Percentiles rank a stretch among this genome's conserved stretches.
Evolutionary conservation across 2,329 filamentous ascomycete species (phyloP).

Genomic region (Fusarium citri): DNA sequence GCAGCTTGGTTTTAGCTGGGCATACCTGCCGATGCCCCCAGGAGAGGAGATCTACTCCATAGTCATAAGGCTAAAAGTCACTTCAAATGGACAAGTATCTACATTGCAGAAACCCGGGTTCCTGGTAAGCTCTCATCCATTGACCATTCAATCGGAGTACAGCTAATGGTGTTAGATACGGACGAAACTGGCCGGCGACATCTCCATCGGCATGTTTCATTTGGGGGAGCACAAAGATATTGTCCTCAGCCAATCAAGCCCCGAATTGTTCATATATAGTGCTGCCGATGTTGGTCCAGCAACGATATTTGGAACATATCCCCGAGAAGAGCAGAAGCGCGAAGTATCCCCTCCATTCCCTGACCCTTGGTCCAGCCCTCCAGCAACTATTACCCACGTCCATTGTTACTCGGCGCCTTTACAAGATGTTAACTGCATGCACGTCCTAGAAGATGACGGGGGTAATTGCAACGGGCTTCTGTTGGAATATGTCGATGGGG

Average conservation of each 20-base stretch:
- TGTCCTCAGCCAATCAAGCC: conserved; percentile 13
- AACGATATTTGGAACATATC: conserved; percentile 25
- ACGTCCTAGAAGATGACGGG: neutral
- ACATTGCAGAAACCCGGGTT: conserved; percentile 17
- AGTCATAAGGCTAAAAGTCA: neutral
- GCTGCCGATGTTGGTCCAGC: conserved; percentile 13
- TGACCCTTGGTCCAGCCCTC: neutral
- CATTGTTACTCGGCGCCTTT: conserved; percentile 5
- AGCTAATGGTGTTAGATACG: conserved; percentile 5
- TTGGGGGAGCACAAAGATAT: conserved; percentile 4
- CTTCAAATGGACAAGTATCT: neutral
- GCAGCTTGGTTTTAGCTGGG: neutral
- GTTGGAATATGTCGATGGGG: conserved; percentile 2
- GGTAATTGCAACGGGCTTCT: conserved; percentile 7
- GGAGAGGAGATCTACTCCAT: conserved; percentile 11
- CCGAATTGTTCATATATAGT: conserved; percentile 7
- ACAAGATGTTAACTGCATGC: neutral
- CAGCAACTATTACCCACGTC: neutral
- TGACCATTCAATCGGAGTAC: rapidly evolving
- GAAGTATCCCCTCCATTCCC: neutral
- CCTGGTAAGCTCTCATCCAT: neutral
- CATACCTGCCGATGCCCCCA: conserved; percentile 8
- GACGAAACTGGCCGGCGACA: conserved; percentile 16
- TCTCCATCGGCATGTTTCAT: conserved; percentile 6
- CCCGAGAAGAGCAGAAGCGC: neutral